Evolutionary conservation across 306 rosid species (phyloP).

Genomic region (Prinsepia uniflora): DNA sequence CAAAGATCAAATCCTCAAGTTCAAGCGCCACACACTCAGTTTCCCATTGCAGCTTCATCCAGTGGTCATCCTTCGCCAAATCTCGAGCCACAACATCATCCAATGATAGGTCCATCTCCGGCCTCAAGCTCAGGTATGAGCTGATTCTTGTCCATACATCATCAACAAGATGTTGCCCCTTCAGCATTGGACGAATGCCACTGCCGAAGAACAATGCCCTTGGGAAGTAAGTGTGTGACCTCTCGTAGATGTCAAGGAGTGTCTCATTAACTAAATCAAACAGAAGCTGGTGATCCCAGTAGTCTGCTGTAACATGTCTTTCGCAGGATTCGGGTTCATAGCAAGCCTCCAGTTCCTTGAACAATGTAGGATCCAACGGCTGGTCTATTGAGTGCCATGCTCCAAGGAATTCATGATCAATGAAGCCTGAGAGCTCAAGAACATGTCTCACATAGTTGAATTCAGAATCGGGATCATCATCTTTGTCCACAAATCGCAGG

Average conservation of each 20-base stretch:
- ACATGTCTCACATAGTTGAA: slow-evolving; percentile 54
- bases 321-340: slow-evolving; percentile 37
- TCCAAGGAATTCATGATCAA: slow-evolving; percentile 37
- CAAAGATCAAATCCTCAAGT: slow-evolving; percentile 65
- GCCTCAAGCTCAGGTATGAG: slow-evolving; percentile 51
- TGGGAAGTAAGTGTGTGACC: slow-evolving; percentile 57
- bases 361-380: slow-evolving; percentile 47
- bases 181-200: slow-evolving; percentile 43
- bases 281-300: slow-evolving; percentile 50
- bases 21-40: slow-evolving; percentile 65
- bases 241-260: slow-evolving; percentile 48
- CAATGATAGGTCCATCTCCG: slow-evolving; percentile 69
- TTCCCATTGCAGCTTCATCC: slow-evolving; percentile 78
- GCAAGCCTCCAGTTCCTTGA: slow-evolving; percentile 40
- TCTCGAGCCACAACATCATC: slow-evolving; percentile 73
- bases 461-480: slow-evolving; percentile 34
- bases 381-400: slow-evolving; percentile 44
- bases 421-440: slow-evolving; percentile 62
- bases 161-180: slow-evolving; percentile 50
- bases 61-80: slow-evolving; percentile 45
- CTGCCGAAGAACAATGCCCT: slow-evolving; percentile 42
- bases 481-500: slow-evolving; percentile 18
- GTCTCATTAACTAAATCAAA: slow-evolving; percentile 64
- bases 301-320: slow-evolving; percentile 20
- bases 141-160: slow-evolving; percentile 46